Percentiles rank a stretch among this genome's conserved stretches.
Conservation (phyloP, 139 green algal species). For the Mychonastes homosphaera region DNA sequence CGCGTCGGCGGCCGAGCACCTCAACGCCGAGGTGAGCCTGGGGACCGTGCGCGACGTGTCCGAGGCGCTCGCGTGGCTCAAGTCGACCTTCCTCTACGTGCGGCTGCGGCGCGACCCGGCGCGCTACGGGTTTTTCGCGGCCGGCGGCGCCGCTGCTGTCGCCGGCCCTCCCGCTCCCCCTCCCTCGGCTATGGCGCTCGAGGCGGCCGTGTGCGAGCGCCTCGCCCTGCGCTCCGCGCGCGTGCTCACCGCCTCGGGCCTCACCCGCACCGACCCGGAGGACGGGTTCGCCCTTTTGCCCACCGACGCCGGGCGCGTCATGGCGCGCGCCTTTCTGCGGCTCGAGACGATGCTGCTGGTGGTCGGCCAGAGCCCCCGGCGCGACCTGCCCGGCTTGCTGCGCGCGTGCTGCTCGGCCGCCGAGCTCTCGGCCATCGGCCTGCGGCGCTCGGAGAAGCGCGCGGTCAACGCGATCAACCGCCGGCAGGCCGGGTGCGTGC, state of each 20-base stretch:
- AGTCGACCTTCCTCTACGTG: constrained; percentile 72
- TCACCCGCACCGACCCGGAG: constrained; percentile 45
- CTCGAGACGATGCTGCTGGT: constrained; percentile 64
- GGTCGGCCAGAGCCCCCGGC: background rate
- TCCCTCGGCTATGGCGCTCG: constrained; percentile 20
- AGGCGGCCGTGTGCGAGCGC: background rate
- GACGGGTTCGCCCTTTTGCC: constrained; percentile 40
- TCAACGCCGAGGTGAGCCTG: constrained; percentile 61
- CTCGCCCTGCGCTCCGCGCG: background rate
- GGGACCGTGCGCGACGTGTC: constrained; percentile 54
- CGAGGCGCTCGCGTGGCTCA: constrained; percentile 58
- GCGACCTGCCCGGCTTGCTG: constrained; percentile 49
- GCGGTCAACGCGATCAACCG: constrained; percentile 58
- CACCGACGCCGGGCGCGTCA: constrained; percentile 47
- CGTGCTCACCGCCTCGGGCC: constrained; percentile 1
- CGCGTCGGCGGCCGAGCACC: no score
- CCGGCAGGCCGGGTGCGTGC: constrained; percentile 14
- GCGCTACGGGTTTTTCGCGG: constrained; percentile 15
- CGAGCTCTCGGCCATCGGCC: constrained; percentile 39
- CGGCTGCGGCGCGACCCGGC: constrained; percentile 30
- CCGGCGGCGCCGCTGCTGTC: background rate
- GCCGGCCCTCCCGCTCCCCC: background rate
- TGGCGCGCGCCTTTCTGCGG: constrained; percentile 65
- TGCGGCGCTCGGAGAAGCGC: constrained; percentile 56
- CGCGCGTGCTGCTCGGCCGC: constrained; percentile 35